Evolutionary conservation across 805 yeast species (phyloP), one percentile per base, ranked within the genome.

Genomic region (Metahyphopichia silvanorum): DNA sequence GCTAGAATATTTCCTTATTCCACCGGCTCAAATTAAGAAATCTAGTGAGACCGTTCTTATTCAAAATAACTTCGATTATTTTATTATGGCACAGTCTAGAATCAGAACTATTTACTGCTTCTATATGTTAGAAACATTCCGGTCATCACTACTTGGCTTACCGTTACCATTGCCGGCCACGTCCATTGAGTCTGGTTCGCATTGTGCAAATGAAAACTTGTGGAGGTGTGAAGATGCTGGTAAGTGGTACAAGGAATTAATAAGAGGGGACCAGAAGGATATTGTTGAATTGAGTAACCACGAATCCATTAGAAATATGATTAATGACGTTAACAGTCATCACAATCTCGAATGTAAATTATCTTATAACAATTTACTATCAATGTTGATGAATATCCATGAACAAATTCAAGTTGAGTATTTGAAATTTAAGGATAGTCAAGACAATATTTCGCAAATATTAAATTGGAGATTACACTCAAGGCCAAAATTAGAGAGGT

Each of bases 381-480:
- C 81, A 3, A 61, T 81, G 39, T 58, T 84, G 39, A 69, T 82
- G 60, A 74, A 82, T 13, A 65, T 83, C 25, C 86, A 82, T 50
- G 91, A 82, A 43, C 69, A 66, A 43, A 77, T 84, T 23, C 79
- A 76, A 50, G 51, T 60, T 16, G 79, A 77, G 44, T 64, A 77
- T 39, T 50, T 49, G 31, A 54, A 56, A 18, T 37, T 64, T 34
- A 68, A 56, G 32, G 43, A 45, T 31, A 28, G 27, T 18, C 21
- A 35, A 21, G 29, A 32, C 10, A 35, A 35, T 14, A 35, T 33
- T 20, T n/a, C 25, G 16, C 16, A 15, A 64, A 57, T 8, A 56
- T 60, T 80, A 3, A 69, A 69, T 35, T 84, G 91, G 91, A 69
- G 85, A 51, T 62, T 79, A 60, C 72, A 73, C 35, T 67, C 74